These are phyloP conservation scores for Tylopilus plumbeoviolaceoides DNA, from an alignment of 768 basidiomycete species.

Conservation along the genomic window DNA sequence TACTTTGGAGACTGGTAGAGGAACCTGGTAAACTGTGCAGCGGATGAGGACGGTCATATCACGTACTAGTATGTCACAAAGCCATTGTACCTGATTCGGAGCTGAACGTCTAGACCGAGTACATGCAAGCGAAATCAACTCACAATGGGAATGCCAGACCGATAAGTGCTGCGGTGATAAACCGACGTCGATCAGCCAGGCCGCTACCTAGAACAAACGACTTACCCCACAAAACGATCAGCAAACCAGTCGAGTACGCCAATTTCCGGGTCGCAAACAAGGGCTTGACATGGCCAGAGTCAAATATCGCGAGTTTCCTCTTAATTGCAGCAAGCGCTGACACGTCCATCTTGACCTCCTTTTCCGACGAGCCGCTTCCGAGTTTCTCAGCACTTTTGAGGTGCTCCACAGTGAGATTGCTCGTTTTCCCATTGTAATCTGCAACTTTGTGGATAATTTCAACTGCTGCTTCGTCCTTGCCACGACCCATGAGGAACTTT, in stretches of 20 bases:
- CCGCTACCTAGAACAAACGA: background rate
- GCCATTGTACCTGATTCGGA: conserved; percentile 40
- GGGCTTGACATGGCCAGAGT: conserved; percentile 40
- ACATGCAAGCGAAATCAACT: conserved; percentile 11
- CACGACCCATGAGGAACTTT: conserved; percentile 68
- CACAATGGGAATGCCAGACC: conserved; percentile 73
- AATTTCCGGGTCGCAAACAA: conserved; percentile 49
- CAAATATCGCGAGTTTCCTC: conserved; percentile 39
- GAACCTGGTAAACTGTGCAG: background rate
- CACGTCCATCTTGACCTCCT: conserved; percentile 28
- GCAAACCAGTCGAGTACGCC: conserved; percentile 45
- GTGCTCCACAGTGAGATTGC: conserved; percentile 47
- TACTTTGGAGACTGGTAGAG: conserved; percentile 49
- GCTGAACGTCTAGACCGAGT: background rate
- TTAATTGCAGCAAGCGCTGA: conserved; percentile 35
- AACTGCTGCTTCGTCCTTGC: conserved; percentile 58
- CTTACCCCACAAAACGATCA: conserved; percentile 53
- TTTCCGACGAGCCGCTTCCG: conserved; percentile 6
- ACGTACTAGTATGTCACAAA: conserved; percentile 51
- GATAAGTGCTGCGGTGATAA: conserved; percentile 50
- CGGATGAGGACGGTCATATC: background rate
- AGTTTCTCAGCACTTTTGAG: conserved; percentile 30
- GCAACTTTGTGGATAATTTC: conserved; percentile 61
- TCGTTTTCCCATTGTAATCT: conserved; percentile 50
- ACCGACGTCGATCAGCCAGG: background rate